Base-by-base conservation (phyloP, 768 basidiomycete species). In the Dacryopinax spathularia region DNA sequence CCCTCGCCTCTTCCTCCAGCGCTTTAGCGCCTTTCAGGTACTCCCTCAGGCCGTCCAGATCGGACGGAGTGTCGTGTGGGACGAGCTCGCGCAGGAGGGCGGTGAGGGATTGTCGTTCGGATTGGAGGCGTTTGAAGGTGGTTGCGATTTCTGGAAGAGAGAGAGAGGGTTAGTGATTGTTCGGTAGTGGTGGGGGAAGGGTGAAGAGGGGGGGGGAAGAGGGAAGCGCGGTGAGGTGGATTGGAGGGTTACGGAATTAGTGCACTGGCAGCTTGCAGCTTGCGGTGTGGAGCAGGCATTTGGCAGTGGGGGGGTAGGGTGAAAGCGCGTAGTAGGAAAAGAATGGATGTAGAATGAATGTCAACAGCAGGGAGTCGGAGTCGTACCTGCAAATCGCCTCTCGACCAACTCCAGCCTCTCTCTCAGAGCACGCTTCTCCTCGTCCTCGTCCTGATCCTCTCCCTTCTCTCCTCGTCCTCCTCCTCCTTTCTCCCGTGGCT, bases 101-200 rank as follows among this genome's bases (percentile, higher is more conserved):
- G 69, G 93, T 88, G 36, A 83, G 84, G 16, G 84, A 83, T 10
- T 76, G 70, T 68, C 86, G 86, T 74, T 91, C 87, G 0, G 82
- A 81, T 67, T 88, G 87, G 34, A 92, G 75, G 66, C 81, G 79
- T 71, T 87, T 85, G 76, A 87, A 89, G 12, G 89, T 89, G 2
- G 77, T 81, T 10, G 89, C 88, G 1, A 91, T 82, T 70, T 90
- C 90, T 91, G 60, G 27, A 34, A 63, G 18, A 25, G 34, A 1
- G 33, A 41, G 25, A 41, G 34, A 18, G 4, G 12, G 39, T 10
- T 12, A n/a, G 16, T 25, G 48, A 15, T 12, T 12, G 44, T n/a
- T n/a, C n/a, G n/a, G n/a, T n/a, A n/a, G n/a, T n/a, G n/a, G n/a
- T n/a, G n/a, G n/a, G n/a, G n/a, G n/a, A n/a, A n/a, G n/a, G n/a